Evolutionary conservation across 2,329 filamentous ascomycete species (phyloP), one percentile per base, ranked within the genome.

Genomic region (Zymoseptoria ardabiliae): DNA sequence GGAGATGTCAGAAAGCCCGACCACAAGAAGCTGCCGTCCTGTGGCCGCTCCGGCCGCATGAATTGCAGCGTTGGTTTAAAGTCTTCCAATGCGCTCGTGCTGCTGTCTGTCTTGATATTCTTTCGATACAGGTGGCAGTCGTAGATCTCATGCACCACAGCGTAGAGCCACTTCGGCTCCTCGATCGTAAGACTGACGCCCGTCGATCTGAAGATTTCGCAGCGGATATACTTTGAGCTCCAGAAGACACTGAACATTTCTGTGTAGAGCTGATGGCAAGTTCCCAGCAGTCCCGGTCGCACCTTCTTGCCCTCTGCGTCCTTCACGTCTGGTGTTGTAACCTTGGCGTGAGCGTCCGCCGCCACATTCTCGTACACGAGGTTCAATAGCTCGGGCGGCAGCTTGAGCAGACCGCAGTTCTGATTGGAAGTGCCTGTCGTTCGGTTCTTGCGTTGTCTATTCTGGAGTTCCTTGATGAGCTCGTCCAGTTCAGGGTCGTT

Each of bases 331-430:
- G 23, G 17, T 9, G 49, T 22, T 1, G 10, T 17, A 13, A 57
- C 21, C 3, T 48, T 35, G 11, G 6, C 21, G 35, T 58, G 50
- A 13, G 56, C 56, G 17, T 58, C 51, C n/a, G 20, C 35, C 1
- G 56, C 50, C 6, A 58, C 30, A 10, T 51, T 10, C 6, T 58
- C 52, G 53, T 58, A 58, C 11, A 58, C 53, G 48, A 13, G 3
- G 21, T 58, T 55, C 3, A 49, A 13, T n/a, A 58, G 30, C 48
- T 58, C 57, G 2, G 53, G 23, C 6, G 57, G 57, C 1, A 58
- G 45, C 8, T 55, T 55, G 23, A 55, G 45, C 21, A 58, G 22
- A 2, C 17, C 11, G 49, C 57, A 55, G 41, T 23, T 20, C 41
- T n/a, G 9, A 20, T 58, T 45, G 10, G n/a, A 45, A 13, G 17